These are phyloP conservation scores for Annulohypoxylon truncatum DNA, from an alignment of 2,329 filamentous ascomycete genomes.

Conservation along the genomic window DNA sequence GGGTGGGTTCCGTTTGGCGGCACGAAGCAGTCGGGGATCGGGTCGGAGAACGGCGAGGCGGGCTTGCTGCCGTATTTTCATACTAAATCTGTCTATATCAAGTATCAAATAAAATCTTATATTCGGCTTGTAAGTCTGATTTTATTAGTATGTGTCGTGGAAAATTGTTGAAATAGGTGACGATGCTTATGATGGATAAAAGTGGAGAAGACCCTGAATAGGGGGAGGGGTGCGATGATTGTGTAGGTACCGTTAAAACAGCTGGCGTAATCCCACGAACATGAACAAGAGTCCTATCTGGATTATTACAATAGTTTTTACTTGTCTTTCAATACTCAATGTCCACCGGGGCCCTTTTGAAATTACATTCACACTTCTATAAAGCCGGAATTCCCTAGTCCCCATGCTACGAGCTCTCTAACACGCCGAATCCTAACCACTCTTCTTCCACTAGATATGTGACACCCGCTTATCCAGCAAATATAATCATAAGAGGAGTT, in stretches of 20 bases:
- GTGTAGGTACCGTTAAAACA: too few species aligned
- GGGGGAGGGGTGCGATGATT: neutral
- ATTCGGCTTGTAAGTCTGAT: neutral
- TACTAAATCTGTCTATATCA: conserved; percentile 5
- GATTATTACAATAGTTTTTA: too few species aligned
- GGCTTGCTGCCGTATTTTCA: conserved; percentile 1
- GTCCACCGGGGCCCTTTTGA: too few species aligned
- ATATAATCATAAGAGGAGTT: neutral
- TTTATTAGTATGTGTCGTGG: too few species aligned
- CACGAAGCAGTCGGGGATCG: conserved; percentile 8
- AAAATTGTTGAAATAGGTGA: neutral
- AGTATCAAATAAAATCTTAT: neutral
- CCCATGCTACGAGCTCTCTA: too few species aligned
- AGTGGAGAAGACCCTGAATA: neutral
- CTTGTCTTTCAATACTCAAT: too few species aligned
- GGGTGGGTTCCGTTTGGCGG: conserved; percentile 7
- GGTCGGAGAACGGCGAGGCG: neutral
- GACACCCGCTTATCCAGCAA: neutral
- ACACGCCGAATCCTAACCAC: neutral
- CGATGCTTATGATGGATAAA: neutral
- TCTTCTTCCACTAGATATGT: neutral
- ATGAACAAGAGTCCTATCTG: too few species aligned
- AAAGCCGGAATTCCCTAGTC: too few species aligned
- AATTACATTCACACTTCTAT: too few species aligned
- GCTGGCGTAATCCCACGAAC: neutral